Conservation (phyloP, 176 grass and related monocot genomes). For the Oryza rufipogon region DNA sequence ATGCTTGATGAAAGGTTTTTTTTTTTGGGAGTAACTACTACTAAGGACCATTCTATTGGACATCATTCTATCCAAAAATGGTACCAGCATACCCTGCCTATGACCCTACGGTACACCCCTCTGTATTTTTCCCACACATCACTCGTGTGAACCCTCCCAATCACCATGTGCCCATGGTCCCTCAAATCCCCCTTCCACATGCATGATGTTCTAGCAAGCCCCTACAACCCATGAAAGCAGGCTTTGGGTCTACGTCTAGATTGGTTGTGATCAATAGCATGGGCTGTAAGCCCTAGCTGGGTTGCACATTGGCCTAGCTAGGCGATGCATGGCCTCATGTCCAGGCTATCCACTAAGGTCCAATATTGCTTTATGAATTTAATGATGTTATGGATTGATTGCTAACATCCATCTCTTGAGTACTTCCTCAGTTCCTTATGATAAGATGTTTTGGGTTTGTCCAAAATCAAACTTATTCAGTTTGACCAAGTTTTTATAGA, state of each 20-base stretch:
- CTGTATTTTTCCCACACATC: background rate
- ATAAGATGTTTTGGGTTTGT: too few species aligned
- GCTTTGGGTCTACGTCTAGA: background rate
- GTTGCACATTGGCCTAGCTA: background rate
- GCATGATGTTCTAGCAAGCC: too few species aligned
- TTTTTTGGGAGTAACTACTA: background rate
- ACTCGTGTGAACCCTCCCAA: background rate
- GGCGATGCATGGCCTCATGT: background rate
- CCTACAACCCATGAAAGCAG: background rate
- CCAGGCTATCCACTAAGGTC: too few species aligned
- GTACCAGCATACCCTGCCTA: background rate
- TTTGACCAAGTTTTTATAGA: too few species aligned
- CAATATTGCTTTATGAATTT: too few species aligned
- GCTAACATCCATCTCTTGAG: too few species aligned
- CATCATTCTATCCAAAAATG: too few species aligned
- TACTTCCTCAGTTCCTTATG: too few species aligned
- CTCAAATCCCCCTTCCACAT: background rate
- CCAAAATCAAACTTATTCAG: too few species aligned
- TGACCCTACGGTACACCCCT: background rate
- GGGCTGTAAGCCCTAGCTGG: background rate
- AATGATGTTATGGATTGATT: too few species aligned
- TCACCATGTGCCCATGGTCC: background rate
- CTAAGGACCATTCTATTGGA: too few species aligned
- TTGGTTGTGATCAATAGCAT: background rate
- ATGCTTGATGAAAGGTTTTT: background rate